phyloP scores from a whole-genome alignment of 257 asterid species.

The Oldenlandia corymbosa region DNA sequence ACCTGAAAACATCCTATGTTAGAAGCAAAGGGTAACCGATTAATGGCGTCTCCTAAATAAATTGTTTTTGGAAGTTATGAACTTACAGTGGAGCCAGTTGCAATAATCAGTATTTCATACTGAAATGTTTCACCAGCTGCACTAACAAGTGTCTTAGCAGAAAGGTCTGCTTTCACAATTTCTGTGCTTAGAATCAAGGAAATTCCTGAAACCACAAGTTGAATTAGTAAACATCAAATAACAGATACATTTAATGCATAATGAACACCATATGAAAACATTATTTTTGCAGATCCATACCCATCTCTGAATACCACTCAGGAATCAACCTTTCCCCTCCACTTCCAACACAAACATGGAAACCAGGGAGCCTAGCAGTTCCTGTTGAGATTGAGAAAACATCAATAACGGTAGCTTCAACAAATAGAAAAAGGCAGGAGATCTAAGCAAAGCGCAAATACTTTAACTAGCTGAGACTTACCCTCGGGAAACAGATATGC shows the following conservation, averaged over 20 bases:
- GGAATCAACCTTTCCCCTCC: slow-evolving; percentile 97
- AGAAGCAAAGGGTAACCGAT: neutral
- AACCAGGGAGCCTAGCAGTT: slow-evolving; percentile 94
- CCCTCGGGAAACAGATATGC: slow-evolving; percentile 95
- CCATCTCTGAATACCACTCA: slow-evolving; percentile 94
- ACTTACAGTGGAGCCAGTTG: slow-evolving; percentile 85
- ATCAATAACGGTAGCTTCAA: slow-evolving; percentile 3
- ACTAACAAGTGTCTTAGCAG: slow-evolving; percentile 64
- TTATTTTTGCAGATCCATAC: slow-evolving; percentile 24
- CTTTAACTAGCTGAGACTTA: slow-evolving; percentile 31
- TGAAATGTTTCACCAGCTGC: slow-evolving; percentile 63
- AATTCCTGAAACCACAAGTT: slow-evolving; percentile 51
- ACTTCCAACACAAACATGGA: slow-evolving; percentile 92
- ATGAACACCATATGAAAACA: neutral
- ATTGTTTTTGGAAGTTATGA: neutral
- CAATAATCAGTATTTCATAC: slow-evolving; percentile 57
- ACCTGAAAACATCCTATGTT: slow-evolving; percentile 40
- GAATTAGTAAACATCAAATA: slow-evolving; percentile 12
- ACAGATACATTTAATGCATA: neutral
- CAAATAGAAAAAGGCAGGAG: neutral
- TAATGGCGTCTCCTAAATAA: neutral
- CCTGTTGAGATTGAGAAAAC: slow-evolving; percentile 37
- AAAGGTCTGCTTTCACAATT: slow-evolving; percentile 78
- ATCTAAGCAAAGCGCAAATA: neutral
- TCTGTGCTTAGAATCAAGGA: slow-evolving; percentile 81